Evolutionary conservation across 2,329 filamentous ascomycete species (phyloP), one percentile per base, ranked within the genome.

Genomic region (Fusarium protoensiforme): DNA sequence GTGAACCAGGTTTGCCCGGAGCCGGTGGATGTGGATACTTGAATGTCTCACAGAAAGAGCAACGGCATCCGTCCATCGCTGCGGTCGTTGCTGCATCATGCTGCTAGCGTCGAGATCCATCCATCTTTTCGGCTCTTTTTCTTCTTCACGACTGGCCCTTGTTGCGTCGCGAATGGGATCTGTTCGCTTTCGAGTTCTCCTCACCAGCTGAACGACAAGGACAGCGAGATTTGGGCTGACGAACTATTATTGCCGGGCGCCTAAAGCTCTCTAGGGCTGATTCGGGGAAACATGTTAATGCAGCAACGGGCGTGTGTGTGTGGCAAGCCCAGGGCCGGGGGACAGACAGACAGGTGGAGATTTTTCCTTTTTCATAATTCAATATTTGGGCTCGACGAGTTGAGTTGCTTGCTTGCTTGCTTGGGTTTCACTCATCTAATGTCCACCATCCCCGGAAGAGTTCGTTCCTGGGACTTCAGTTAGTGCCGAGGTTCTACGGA

Each of bases 41-140:
- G 59, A 43, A 73, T 65, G 65, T 77, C 75, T 76, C 68, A 74
- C 67, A 67, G 59, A 61, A 38, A 66, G 39, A 58, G 39, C 20
- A 51, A 36, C 54, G 51, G 11, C 46, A 38, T 16, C 43, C 33
- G n/a, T 39, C 39, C 43, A 56, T 62, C 43, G 46, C 27, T n/a
- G 18, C 18, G 5, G 46, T 53, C 38, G 53, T 53, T 53, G 54
- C 67, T 59, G 43, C 62, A 59, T 65, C 57, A 60, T 62, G 43
- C 58, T 71, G 59, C 56, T 69, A 63, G 58, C 56, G 46, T 64
- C 46, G 20, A 58, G 60, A 64, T 64, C 69, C 53, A 61, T 60
- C 31, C n/a, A n/a, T n/a, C n/a, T n/a, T n/a, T 16, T 48, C 18
- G 13, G 33, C 27, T 33, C 22, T n/a, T 53, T 36, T 41, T 20